These are phyloP conservation scores for Sporothrix protearum DNA, from an alignment of 2,329 filamentous ascomycete species.

Conservation along the genomic window DNA sequence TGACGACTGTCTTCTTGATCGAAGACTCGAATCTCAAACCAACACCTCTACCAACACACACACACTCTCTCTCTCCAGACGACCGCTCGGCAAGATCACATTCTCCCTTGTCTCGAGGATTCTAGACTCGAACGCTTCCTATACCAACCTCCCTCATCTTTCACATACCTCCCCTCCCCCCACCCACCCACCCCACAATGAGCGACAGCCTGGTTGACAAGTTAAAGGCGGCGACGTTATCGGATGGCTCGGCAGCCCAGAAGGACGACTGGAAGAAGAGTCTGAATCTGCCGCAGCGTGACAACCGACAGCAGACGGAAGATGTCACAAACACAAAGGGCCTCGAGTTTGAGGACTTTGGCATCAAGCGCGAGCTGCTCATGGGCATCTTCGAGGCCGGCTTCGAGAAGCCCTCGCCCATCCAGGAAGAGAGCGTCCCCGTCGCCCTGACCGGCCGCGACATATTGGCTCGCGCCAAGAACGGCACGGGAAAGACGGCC, in stretches of 20 bases:
- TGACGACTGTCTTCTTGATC: background rate
- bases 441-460: conserved; percentile 93
- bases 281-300: conserved; percentile 68
- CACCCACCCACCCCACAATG: conserved; percentile 36
- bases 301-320: conserved; percentile 70
- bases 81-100: background rate
- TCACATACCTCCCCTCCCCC: background rate
- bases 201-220: conserved; percentile 50
- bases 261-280: conserved; percentile 68
- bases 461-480: conserved; percentile 94
- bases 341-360: conserved; percentile 95
- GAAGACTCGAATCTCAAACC: background rate
- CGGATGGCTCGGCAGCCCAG: conserved; percentile 44
- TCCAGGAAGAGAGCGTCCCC: conserved; percentile 98
- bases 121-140: too few species aligned
- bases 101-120: background rate
- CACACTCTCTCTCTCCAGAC: background rate
- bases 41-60: background rate
- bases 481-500: conserved; percentile 96
- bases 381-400: conserved; percentile 99
- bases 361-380: conserved; percentile 87
- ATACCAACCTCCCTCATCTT: background rate
- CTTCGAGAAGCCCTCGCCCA: conserved; percentile 97
- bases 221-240: conserved; percentile 50
- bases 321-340: conserved; percentile 99